Evolutionary conservation across 768 basidiomycete genomes (phyloP), one percentile per base, ranked within the genome.

Genomic region (Cystofilobasidium capitatum): DNA sequence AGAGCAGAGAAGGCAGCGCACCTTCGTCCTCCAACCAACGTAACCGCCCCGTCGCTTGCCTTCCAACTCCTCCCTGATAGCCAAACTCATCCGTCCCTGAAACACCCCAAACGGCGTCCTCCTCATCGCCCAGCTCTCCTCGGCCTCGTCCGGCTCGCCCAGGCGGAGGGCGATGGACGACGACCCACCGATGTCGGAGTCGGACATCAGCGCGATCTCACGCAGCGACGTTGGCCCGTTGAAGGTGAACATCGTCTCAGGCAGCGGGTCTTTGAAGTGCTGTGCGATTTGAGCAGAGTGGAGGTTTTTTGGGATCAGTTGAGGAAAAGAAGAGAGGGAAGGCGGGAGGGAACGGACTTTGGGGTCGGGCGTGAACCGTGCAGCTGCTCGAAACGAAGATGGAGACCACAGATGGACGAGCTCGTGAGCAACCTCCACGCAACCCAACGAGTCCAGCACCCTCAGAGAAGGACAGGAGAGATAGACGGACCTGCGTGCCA

Each of bases 401-500:
- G 14, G 17, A 45, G 44, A 16, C 17, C 6, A 20, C 17, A 16
- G 14, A 45, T 45, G 17, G 24, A n/a, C 17, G 17, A 20, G 44
- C 44, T 5, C 17, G 17, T n/a, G 44, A 45, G 17, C 44, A n/a
- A n/a, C n/a, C n/a, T n/a, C n/a, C n/a, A n/a, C n/a, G n/a, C n/a
- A n/a, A n/a, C n/a, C n/a, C n/a, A n/a, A n/a, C n/a, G n/a, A n/a
- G n/a, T n/a, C n/a, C n/a, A n/a, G n/a, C n/a, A n/a, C n/a, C n/a
- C n/a, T n/a, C n/a, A n/a, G n/a, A n/a, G n/a, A n/a, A n/a, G 44
- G 44, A 3, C 44, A n/a, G 6, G 44, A 5, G 44, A 45, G 44
- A 45, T 45, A n/a, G 44, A 45, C 49, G 49, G n/a, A 51, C 49
- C 49, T n/a, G 22, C 49, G 49, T 51, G 49, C 49, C 49, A 51